Evolutionary conservation across 2,329 filamentous ascomycete genomes (phyloP), one percentile per base, ranked within the genome.

Genomic region (Periconia macrospinosa): DNA sequence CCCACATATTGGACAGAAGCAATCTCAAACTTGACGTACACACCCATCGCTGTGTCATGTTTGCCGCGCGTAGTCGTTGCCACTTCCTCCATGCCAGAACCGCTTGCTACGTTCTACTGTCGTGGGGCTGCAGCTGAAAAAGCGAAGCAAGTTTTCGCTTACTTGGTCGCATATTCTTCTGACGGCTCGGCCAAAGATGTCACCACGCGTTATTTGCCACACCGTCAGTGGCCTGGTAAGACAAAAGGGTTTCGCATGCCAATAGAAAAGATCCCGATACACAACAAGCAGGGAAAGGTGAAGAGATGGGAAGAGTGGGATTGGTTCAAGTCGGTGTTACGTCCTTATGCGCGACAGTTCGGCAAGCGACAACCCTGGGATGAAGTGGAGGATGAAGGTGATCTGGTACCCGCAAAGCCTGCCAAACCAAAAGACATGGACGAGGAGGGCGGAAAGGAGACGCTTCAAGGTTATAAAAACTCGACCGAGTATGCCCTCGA

Each of bases 1-100:
- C 92, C 94, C 1, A 88, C 90, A 47, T 97, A 97, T 72, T 99
- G 94, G 94, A 89, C 89, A 0, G 94, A 99, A 72, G 88, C 90
- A 2, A 79, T 94, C 1, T 97, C 92, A 0, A 89, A 91, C 1
- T 81, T 91, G 3, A 93, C 90, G 0, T 85, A 90, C 50, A 90
- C 85, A 46, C 92, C 89, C 52, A 81, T 94, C 9, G 82, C 92
- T 0, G 88, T 97, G 2, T 92, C 96, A 53, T 82, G 90, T 18
- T 54, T 74, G n/a, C 66, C 72, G 91, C 6, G 83, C 30, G 73
- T 62, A n/a, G 49, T 65, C 30, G 60, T 70, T 30, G 62, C 68
- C 82, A 47, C 87, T 85, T 51, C 87, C 1, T 88, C 85, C 0
- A 92, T 85, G 35, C 79, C 88, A 52, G 89, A 94, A 30, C 79